phyloP scores from a whole-genome alignment of 73 alveolate genomes.

The Tetrahymena thermophila region DNA sequence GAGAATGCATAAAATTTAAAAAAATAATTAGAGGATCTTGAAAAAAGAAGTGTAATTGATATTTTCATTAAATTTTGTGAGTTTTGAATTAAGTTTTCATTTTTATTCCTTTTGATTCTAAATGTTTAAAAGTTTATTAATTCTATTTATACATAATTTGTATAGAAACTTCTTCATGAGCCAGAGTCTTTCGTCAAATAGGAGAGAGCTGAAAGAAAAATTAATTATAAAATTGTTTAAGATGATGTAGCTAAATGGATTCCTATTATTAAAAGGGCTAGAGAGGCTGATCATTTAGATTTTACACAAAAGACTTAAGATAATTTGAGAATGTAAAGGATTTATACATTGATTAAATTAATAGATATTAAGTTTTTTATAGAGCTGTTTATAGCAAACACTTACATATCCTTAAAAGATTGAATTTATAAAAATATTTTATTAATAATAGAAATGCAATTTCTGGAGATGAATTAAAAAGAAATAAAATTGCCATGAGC shows the following conservation, averaged over 20 bases:
- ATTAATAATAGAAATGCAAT: slow-evolving; percentile 10
- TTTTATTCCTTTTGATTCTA: not conserved
- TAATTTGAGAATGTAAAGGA: slow-evolving; percentile 34
- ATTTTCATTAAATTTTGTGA: not conserved
- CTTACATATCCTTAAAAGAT: not conserved
- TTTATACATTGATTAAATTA: not conserved
- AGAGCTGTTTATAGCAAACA: not conserved
- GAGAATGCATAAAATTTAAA: not conserved
- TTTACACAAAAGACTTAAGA: slow-evolving; percentile 29
- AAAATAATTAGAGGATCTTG: not conserved
- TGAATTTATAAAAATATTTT: not conserved
- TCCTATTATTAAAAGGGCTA: slow-evolving; percentile 46
- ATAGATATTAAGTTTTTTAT: not conserved
- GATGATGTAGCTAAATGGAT: slow-evolving; percentile 51
- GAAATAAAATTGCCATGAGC: slow-evolving; percentile 25
- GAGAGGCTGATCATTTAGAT: slow-evolving; percentile 55
- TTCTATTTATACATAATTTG: not conserved
- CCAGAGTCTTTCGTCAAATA: slow-evolving; percentile 8
- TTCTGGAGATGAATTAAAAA: slow-evolving; percentile 38
- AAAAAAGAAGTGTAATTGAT: not conserved
- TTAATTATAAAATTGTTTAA: slow-evolving; percentile 30
- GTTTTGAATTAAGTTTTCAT: not conserved
- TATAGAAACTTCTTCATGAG: not conserved
- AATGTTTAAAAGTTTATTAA: not conserved
- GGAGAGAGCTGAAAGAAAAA: slow-evolving; percentile 46